phyloP scores from a whole-genome alignment of 2,329 filamentous ascomycete genomes.

The Bipolaris sorokiniana region DNA sequence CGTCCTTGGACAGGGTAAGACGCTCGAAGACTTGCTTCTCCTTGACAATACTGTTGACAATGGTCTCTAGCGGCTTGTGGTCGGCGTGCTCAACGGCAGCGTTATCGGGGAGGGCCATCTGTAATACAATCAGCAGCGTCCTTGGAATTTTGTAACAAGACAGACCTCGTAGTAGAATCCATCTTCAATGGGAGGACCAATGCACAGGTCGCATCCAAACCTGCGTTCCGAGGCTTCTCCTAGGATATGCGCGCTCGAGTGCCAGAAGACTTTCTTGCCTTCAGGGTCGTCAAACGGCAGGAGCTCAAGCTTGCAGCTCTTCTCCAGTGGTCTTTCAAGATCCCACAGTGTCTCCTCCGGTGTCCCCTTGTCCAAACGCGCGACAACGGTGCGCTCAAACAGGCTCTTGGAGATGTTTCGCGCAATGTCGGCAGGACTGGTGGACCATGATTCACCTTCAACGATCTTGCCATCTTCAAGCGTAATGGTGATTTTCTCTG shows the following conservation, averaged over 20 bases:
- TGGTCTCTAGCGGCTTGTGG: constrained; percentile 82
- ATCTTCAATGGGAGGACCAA: constrained; percentile 88
- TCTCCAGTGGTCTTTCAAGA: constrained; percentile 86
- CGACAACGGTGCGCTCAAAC: constrained; percentile 85
- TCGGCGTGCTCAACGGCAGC: constrained; percentile 75
- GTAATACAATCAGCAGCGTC: constrained; percentile 11
- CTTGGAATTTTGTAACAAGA: background rate
- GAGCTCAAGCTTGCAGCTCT: constrained; percentile 82
- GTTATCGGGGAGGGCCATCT: constrained; percentile 79
- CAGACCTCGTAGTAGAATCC: constrained; percentile 88
- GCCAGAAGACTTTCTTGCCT: constrained; percentile 97
- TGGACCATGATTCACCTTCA: constrained; percentile 86
- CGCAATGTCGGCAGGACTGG: constrained; percentile 79
- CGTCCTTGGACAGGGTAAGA: constrained; percentile 84
- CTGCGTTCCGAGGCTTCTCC: constrained; percentile 90
- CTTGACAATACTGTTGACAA: constrained; percentile 85
- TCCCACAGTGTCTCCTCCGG: constrained; percentile 87
- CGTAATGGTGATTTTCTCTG: constrained; percentile 73
- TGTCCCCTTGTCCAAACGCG: constrained; percentile 76
- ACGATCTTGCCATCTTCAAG: constrained; percentile 74
- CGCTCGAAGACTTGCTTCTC: constrained; percentile 96
- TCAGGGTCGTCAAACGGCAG: constrained; percentile 77
- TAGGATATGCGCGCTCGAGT: constrained; percentile 93
- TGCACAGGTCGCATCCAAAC: constrained; percentile 90
- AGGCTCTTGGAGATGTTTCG: constrained; percentile 83